phyloP scores from a whole-genome alignment of 192 early-diverging fungal genomes.

The Piromyces finnis region DNA sequence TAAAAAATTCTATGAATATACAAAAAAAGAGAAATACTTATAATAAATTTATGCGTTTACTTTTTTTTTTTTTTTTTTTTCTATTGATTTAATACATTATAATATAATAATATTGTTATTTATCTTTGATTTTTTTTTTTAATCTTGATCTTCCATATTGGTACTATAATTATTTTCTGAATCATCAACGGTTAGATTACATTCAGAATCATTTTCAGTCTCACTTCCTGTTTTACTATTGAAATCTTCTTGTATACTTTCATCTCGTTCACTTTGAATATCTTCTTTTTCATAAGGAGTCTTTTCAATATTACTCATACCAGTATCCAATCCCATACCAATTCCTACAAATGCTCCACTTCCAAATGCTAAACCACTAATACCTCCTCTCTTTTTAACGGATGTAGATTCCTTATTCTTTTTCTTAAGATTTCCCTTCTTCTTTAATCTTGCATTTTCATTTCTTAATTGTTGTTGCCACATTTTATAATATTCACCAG shows the following conservation, averaged over 20 bases:
- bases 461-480: not conserved
- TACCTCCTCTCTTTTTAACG: not conserved
- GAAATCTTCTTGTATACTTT: not conserved
- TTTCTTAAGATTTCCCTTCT: slow-evolving; percentile 7
- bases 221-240: not conserved
- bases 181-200: not conserved
- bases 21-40: no score
- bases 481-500: slow-evolving; percentile 2
- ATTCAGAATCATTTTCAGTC: not conserved
- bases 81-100: no score
- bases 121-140: not conserved
- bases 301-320: not conserved
- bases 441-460: not conserved
- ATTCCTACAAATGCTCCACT: not conserved
- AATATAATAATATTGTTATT: no score
- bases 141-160: not conserved
- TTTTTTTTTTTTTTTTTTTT: no score
- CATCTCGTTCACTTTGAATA: not conserved
- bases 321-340: not conserved
- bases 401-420: slow-evolving; percentile 2
- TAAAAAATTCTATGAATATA: no score
- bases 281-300: not conserved
- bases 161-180: not conserved
- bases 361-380: not conserved
- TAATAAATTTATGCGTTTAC: no score